These are phyloP conservation scores for Ruellia speciosa DNA, from an alignment of 305 asterid genomes.

Conservation along the genomic window DNA sequence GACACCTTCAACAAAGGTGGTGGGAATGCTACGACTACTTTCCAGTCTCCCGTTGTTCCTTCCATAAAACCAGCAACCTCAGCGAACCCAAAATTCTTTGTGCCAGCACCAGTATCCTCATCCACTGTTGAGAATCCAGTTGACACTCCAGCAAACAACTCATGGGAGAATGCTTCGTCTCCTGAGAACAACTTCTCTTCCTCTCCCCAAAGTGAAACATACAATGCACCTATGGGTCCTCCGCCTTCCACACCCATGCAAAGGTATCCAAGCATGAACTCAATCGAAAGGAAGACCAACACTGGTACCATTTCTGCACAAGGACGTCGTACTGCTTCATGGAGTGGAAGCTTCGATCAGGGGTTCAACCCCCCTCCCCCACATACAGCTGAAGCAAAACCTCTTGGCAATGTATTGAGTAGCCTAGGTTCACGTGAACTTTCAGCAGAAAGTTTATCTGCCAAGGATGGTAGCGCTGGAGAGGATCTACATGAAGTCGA, in stretches of 20 bases:
- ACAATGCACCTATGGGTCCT: slow-evolving; percentile 29
- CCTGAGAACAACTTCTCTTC: slow-evolving; percentile 32
- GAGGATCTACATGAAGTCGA: slow-evolving; percentile 71
- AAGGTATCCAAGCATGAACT: slow-evolving; percentile 65
- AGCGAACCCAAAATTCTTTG: slow-evolving; percentile 58
- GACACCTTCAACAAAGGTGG: slow-evolving; percentile 89
- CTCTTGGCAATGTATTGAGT: slow-evolving; percentile 51
- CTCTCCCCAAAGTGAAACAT: slow-evolving; percentile 29
- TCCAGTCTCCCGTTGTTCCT: slow-evolving; percentile 60
- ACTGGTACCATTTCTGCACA: slow-evolving; percentile 27
- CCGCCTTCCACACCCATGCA: slow-evolving; percentile 40
- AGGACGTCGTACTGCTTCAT: slow-evolving; percentile 66
- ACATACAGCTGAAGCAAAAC: slow-evolving; percentile 30
- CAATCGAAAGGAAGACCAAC: slow-evolving; percentile 32
- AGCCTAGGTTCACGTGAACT: slow-evolving; percentile 31
- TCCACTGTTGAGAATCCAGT: slow-evolving; percentile 38
- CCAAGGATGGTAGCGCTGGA: slow-evolving; percentile 34
- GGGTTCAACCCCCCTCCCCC: slow-evolving; percentile 35
- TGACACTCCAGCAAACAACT: slow-evolving; percentile 24
- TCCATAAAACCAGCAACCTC: slow-evolving; percentile 46
- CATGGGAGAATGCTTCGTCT: slow-evolving; percentile 25
- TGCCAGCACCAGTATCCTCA: slow-evolving; percentile 53
- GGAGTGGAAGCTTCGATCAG: slow-evolving; percentile 65
- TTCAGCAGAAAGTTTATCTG: slow-evolving; percentile 28
- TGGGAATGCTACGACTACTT: slow-evolving; percentile 49